Percentiles rank a stretch among this genome's conserved stretches.
Conservation (phyloP, 768 basidiomycete species). For the Dioszegia aurantiaca region DNA sequence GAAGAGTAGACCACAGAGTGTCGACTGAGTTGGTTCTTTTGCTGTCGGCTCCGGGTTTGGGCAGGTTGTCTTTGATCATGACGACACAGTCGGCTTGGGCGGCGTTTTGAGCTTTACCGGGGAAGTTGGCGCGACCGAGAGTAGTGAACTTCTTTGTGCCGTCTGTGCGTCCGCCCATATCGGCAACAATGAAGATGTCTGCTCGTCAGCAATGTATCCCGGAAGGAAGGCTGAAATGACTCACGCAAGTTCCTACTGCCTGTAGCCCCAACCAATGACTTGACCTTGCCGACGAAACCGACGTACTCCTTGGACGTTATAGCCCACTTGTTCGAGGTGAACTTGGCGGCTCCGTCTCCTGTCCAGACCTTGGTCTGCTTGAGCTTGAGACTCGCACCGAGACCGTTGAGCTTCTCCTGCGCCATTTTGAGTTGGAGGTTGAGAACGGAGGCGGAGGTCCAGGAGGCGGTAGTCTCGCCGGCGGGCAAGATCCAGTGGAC, state of each 20-base stretch:
- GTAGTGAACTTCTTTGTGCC: no score
- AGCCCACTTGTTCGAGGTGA: background rate
- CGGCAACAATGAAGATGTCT: slow-evolving; percentile 8
- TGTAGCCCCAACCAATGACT: background rate
- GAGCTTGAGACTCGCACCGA: background rate
- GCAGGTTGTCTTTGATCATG: background rate
- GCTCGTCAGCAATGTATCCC: background rate
- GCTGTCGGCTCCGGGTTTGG: background rate
- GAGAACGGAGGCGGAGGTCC: background rate
- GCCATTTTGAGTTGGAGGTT: background rate
- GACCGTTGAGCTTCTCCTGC: background rate
- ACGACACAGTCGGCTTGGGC: background rate
- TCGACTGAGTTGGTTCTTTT: background rate
- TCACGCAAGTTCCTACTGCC: slow-evolving; percentile 1
- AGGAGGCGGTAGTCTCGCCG: background rate
- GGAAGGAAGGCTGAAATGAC: slow-evolving; percentile 1
- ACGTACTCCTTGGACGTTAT: background rate
- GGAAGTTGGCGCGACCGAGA: slow-evolving; percentile 9
- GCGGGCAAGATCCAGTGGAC: background rate
- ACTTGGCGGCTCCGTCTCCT: background rate
- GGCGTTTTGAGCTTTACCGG: background rate
- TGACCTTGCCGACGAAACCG: background rate
- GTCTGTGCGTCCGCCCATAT: slow-evolving; percentile 1
- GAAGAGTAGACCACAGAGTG: background rate
- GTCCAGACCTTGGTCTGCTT: background rate